phyloP scores from a whole-genome alignment of 192 early-diverging fungal species.

The Entomortierella parvispora region DNA sequence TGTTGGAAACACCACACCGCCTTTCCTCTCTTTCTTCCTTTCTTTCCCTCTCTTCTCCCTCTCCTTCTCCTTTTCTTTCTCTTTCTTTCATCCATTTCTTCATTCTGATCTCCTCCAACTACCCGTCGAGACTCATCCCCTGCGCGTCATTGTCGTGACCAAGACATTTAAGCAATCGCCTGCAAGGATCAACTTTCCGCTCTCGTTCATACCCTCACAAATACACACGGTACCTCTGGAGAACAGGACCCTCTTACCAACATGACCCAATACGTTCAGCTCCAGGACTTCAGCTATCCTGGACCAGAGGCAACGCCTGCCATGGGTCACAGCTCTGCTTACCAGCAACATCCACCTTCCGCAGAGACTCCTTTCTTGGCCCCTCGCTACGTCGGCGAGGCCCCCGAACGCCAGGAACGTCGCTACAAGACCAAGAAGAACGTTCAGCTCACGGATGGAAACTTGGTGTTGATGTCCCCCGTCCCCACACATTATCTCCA shows the following conservation, averaged over 20 bases:
- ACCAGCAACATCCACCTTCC: neutral
- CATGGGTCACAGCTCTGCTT: neutral
- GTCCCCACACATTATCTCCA: constrained; percentile 69
- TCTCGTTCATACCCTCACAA: neutral
- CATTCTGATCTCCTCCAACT: neutral
- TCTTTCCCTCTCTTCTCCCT: neutral
- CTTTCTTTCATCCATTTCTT: neutral
- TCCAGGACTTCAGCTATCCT: constrained; percentile 29
- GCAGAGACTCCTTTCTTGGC: constrained; percentile 30
- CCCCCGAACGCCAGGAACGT: constrained; percentile 56
- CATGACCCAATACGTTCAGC: constrained; percentile 45
- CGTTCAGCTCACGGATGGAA: constrained; percentile 71
- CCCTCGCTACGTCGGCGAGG: constrained; percentile 47
- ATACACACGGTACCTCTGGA: neutral
- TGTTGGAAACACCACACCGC: neutral
- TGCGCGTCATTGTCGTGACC: neutral
- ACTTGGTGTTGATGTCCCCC: constrained; percentile 76
- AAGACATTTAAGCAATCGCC: too few relatives aligned
- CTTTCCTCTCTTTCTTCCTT: constrained; percentile 19
- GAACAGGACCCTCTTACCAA: too few relatives aligned
- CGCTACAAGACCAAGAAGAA: constrained; percentile 61
- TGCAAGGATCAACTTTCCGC: neutral
- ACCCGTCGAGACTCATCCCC: neutral
- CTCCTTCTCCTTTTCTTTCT: neutral
- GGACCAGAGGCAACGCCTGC: neutral